Evolutionary conservation across 2,329 filamentous ascomycete genomes (phyloP).

Genomic region (Chaetomium olivaceum): DNA sequence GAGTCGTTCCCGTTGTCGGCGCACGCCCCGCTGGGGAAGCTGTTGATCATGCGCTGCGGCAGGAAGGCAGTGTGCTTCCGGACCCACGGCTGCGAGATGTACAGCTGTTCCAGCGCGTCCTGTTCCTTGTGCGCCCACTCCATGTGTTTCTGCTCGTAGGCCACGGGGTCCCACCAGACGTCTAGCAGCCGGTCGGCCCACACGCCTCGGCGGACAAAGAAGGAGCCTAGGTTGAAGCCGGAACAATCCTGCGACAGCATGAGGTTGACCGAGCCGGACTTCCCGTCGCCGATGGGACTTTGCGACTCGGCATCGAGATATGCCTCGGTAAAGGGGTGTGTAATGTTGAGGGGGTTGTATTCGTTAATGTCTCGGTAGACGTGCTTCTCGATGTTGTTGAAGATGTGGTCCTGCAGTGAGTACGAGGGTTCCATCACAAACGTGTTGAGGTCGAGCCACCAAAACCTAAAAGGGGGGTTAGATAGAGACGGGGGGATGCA

Average conservation of each 20-base stretch:
- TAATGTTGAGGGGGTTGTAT: conserved; percentile 93
- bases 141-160: conserved; percentile 98
- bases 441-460: conserved; percentile 98
- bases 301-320: conserved; percentile 76
- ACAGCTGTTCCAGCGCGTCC: conserved; percentile 90
- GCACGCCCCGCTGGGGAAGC: conserved; percentile 89
- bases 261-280: conserved; percentile 77
- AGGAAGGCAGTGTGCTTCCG: conserved; percentile 86
- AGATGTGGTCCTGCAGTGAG: conserved; percentile 87
- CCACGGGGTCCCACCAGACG: conserved; percentile 97
- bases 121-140: conserved; percentile 99
- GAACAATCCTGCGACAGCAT: conserved; percentile 90
- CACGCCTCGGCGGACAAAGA: conserved; percentile 80
- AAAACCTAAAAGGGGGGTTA: conserved; percentile 70
- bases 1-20: conserved; percentile 73
- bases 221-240: conserved; percentile 95
- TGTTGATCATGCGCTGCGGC: conserved; percentile 89
- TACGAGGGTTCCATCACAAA: conserved; percentile 96
- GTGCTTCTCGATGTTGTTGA: conserved; percentile 71
- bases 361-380: conserved; percentile 94
- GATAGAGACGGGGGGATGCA: background rate
- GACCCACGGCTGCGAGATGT: conserved; percentile 89
- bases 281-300: conserved; percentile 75
- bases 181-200: conserved; percentile 93
- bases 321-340: conserved; percentile 71